Percentiles rank a stretch among this genome's conserved stretches.
These are phyloP conservation scores for Tolypocladium pustulatum DNA, from an alignment of 2,329 filamentous ascomycete genomes.

Conservation along the genomic window DNA sequence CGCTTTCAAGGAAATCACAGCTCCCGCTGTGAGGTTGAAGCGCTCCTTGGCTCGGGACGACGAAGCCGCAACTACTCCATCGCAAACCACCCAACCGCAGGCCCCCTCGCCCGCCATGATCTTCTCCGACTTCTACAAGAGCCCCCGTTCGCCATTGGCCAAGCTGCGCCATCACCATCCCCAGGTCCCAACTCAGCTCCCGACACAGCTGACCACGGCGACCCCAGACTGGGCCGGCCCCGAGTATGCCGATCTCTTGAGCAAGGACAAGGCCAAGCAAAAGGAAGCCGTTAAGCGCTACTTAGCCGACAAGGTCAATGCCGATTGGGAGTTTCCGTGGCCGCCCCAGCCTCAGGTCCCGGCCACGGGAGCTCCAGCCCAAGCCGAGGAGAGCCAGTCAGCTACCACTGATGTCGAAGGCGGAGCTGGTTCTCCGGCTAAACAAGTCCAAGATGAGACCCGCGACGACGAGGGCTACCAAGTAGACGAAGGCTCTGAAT, in stretches of 20 bases:
- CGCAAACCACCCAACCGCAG: background rate
- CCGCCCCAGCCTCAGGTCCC: slow-evolving; percentile 20
- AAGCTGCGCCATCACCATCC: slow-evolving; percentile 34
- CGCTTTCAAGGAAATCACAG: background rate
- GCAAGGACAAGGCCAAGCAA: slow-evolving; percentile 50
- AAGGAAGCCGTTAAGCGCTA: slow-evolving; percentile 52
- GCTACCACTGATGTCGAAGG: background rate
- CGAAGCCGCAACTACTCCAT: background rate
- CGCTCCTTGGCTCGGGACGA: background rate
- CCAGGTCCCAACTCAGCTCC: slow-evolving; percentile 17
- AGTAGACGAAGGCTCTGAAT: slow-evolving; percentile 31
- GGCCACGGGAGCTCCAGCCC: background rate
- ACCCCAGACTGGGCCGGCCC: slow-evolving; percentile 29
- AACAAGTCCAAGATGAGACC: slow-evolving; percentile 17
- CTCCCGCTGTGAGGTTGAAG: background rate
- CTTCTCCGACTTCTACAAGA: slow-evolving; percentile 50
- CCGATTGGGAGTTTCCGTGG: slow-evolving; percentile 53
- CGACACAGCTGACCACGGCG: slow-evolving; percentile 15
- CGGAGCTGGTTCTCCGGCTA: background rate
- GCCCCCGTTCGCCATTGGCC: slow-evolving; percentile 39
- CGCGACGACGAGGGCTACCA: slow-evolving; percentile 24
- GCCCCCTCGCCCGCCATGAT: slow-evolving; percentile 29
- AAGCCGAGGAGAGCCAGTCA: background rate
- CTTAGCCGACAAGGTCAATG: slow-evolving; percentile 41
- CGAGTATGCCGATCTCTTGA: slow-evolving; percentile 50